phyloP scores from a whole-genome alignment of 1,139 yeast genomes.

The Candida sojae region DNA sequence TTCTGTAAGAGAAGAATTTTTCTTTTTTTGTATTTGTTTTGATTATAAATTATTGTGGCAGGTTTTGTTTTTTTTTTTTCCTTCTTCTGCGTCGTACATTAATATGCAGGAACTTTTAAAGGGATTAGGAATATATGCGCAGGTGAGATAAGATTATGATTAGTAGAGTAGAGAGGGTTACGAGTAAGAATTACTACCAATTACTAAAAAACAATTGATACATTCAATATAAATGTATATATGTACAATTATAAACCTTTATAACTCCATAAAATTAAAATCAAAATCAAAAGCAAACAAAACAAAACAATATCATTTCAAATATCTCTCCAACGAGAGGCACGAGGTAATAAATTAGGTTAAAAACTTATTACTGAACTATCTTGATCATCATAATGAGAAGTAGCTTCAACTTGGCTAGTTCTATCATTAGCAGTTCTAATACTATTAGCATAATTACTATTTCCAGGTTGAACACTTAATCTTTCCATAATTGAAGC shows the following conservation, averaged over 20 bases:
- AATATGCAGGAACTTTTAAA: not conserved
- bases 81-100: too few relatives aligned
- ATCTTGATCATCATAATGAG: slow-evolving; percentile 15
- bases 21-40: slow-evolving; percentile 1
- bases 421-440: slow-evolving; percentile 18
- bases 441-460: slow-evolving; percentile 30
- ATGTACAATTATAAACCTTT: not conserved
- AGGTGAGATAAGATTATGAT: too few relatives aligned
- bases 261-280: not conserved
- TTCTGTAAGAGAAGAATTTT: not conserved
- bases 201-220: too few relatives aligned
- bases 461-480: slow-evolving; percentile 33
- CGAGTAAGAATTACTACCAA: too few relatives aligned
- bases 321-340: too few relatives aligned
- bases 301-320: not conserved
- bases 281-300: not conserved
- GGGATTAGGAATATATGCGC: too few relatives aligned
- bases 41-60: slow-evolving; percentile 5
- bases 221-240: not conserved
- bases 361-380: slow-evolving; percentile 11
- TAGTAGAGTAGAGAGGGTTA: too few relatives aligned
- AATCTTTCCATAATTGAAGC: slow-evolving; percentile 61
- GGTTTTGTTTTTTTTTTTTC: not conserved
- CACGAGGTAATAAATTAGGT: not conserved
- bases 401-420: slow-evolving; percentile 18